Percentiles rank a stretch among this genome's conserved stretches.
Conservation (phyloP, 2,329 filamentous ascomycete species). For the Penicillium verrucosum region DNA sequence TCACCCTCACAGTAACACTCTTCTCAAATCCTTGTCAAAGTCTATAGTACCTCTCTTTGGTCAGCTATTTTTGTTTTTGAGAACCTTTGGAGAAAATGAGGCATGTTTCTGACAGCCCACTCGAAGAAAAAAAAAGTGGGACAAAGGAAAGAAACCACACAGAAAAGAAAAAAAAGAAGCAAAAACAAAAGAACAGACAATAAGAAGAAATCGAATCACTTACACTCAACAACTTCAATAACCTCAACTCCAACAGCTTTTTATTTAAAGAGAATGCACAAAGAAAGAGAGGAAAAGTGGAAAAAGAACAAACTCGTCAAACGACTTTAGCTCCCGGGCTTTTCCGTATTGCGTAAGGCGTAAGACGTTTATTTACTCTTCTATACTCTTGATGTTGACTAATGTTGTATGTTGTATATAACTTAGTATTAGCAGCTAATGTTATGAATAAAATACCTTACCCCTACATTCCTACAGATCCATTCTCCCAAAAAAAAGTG, state of each 20-base stretch:
- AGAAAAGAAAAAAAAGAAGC: background rate
- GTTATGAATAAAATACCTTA: background rate
- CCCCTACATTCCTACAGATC: constrained; percentile 19
- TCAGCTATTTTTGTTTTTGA: constrained; percentile 18
- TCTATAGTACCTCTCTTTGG: constrained; percentile 16
- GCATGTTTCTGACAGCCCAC: constrained; percentile 31
- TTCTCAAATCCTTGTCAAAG: constrained; percentile 26
- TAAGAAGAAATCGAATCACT: background rate
- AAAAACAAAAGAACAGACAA: background rate
- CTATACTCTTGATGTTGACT: background rate
- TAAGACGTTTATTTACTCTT: constrained; percentile 21
- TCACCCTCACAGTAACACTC: constrained; percentile 30
- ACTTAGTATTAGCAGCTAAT: too few species aligned
- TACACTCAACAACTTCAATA: constrained; percentile 3
- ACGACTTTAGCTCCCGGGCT: constrained; percentile 37
- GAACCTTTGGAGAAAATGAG: constrained; percentile 28
- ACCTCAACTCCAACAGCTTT: constrained; percentile 4
- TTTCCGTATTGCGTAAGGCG: constrained; percentile 41
- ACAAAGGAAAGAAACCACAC: constrained; percentile 1
- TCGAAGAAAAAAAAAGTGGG: constrained; percentile 17
- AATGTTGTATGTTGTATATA: too few species aligned
- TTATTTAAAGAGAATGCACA: constrained; percentile 4
- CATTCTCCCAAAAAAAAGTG: constrained; percentile 15
- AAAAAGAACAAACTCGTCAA: constrained; percentile 26
- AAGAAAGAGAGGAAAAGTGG: constrained; percentile 15